Evolutionary conservation across 1,284 basidiomycete species (phyloP).

Genomic region (Paramarasmius palmivorus): DNA sequence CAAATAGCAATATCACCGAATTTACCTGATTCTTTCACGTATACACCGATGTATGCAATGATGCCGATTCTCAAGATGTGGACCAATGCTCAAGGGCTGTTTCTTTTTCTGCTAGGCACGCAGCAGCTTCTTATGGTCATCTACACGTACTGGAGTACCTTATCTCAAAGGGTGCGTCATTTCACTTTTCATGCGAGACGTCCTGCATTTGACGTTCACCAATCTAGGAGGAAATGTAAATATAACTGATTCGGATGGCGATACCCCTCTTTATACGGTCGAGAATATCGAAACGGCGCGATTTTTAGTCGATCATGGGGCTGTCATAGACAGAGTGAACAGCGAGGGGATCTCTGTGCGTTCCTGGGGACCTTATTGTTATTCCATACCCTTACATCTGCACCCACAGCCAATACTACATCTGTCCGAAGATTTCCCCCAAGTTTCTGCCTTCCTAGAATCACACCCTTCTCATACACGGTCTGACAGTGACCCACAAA

Average conservation of each 20-base stretch:
- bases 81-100: not conserved
- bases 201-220: constrained; percentile 11
- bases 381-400: constrained; percentile 5
- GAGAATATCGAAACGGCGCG: constrained; percentile 79
- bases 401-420: constrained; percentile 67
- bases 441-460: constrained; percentile 71
- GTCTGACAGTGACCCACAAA: constrained; percentile 18
- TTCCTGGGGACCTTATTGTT: not conserved
- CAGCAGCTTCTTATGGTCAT: constrained; percentile 92
- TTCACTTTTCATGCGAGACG: constrained; percentile 13
- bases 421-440: constrained; percentile 79
- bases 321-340: constrained; percentile 64
- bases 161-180: constrained; percentile 57
- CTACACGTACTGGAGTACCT: constrained; percentile 78
- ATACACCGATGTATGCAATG: constrained; percentile 79
- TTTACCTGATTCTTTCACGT: constrained; percentile 73
- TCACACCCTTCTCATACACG: constrained; percentile 37
- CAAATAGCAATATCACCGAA: constrained; percentile 72
- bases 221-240: constrained; percentile 82
- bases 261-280: constrained; percentile 90
- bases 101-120: constrained; percentile 59
- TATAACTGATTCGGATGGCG: constrained; percentile 82
- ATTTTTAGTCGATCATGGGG: constrained; percentile 83
- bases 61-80: constrained; percentile 12
- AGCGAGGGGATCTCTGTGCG: constrained; percentile 76